Evolutionary conservation across 2,329 filamentous ascomycete species (phyloP), one percentile per base, ranked within the genome.

Genomic region (Sclerotinia glacialis): DNA sequence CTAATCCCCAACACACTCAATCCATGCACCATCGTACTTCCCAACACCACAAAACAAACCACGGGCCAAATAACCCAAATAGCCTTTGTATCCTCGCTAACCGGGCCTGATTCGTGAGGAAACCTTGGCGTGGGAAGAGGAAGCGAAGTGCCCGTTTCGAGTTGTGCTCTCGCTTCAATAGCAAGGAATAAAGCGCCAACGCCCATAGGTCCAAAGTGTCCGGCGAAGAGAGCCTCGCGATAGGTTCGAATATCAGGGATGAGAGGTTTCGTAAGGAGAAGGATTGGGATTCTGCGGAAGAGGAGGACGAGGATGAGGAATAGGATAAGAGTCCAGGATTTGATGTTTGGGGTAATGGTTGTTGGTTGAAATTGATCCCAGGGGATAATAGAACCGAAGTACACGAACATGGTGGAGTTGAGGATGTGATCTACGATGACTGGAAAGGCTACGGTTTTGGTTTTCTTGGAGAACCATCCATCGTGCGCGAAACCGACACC

Each of bases 191-290:
- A 74, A 0, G 81, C 83, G 2, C 83, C 83, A 1, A 86, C 79
- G 23, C 84, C 84, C 80, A 86, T 85, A 11, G 83, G 83, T 0
- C 83, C 83, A 67, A 86, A 86, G 71, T 86, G 83, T 0, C 83
- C 83, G 53, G 78, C 79, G 73, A 86, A 86, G 0, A 85, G 72
- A 0, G 83, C 83, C 73, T 86, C 84, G 7, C 79, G 78, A 28
- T 79, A 80, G 0, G 82, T 84, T 9, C 77, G 74, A 55, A 85
- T 78, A 62, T 82, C 79, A 0, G 82, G 82, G 14, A 84, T 77
- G 67, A 80, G 77, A 16, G 77, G 78, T 72, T 83, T 83, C 5
- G 81, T 71, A 0, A 78, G 75, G 42, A 83, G 75, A 3, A 85
- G 80, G 55, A 83, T 76, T 1, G 84, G 83, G 1, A 86, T 80